phyloP scores from a whole-genome alignment of 139 green algal genomes.

The Pleodorina starrii region DNA sequence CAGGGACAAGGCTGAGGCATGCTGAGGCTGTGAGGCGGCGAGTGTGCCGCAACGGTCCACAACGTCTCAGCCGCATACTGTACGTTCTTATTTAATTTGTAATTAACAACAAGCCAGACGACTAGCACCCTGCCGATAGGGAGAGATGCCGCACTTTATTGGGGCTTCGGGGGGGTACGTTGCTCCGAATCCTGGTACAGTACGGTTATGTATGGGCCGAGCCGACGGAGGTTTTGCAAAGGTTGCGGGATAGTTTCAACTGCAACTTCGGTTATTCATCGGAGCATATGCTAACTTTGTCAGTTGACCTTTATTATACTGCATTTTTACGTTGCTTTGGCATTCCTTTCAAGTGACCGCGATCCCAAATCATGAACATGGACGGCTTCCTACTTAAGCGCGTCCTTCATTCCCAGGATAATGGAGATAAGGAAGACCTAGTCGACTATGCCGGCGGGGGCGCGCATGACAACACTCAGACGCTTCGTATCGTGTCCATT shows the following conservation, averaged over 20 bases:
- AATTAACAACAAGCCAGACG: too few species aligned
- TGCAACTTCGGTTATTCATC: not conserved
- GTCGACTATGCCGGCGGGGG: not conserved
- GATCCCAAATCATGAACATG: not conserved
- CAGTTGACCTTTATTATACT: not conserved
- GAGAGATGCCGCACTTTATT: too few species aligned
- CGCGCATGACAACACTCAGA: not conserved
- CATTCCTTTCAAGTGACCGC: not conserved
- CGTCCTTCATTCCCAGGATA: not conserved
- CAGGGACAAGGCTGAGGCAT: too few species aligned
- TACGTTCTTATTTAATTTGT: too few species aligned
- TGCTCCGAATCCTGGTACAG: slow-evolving; percentile 26
- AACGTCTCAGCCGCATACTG: too few species aligned
- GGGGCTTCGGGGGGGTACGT: too few species aligned
- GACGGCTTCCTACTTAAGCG: not conserved
- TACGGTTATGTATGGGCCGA: not conserved
- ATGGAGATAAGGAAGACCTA: not conserved
- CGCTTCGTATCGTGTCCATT: not conserved
- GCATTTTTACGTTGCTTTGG: not conserved
- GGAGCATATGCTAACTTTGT: not conserved
- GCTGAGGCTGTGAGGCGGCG: too few species aligned
- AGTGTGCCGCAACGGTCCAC: too few species aligned
- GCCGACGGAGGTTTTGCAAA: not conserved
- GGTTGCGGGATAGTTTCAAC: too few species aligned
- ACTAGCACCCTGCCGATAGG: too few species aligned